Conservation (phyloP, 768 basidiomycete genomes). For the Suillus placidus region DNA sequence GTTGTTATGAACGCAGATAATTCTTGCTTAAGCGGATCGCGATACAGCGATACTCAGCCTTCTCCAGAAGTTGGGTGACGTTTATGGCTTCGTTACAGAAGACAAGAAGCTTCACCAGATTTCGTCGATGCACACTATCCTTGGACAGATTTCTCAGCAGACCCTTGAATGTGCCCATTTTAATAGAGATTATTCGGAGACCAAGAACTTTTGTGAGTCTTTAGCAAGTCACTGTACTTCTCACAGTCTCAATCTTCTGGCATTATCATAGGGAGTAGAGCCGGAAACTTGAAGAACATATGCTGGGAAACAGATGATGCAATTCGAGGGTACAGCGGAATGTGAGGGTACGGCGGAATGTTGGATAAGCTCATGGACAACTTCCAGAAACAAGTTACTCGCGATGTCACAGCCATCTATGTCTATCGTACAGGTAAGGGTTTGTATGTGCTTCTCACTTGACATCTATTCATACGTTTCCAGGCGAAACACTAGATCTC, state of each 20-base stretch:
- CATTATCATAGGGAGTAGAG: background rate
- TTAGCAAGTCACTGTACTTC: slow-evolving; percentile 6
- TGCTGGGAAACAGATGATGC: background rate
- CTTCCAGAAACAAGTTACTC: background rate
- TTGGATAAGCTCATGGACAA: slow-evolving; percentile 5
- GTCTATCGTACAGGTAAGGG: background rate
- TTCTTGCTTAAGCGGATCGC: slow-evolving; percentile 1
- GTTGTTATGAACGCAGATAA: background rate
- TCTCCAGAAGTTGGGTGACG: slow-evolving; percentile 3
- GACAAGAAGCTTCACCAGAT: slow-evolving; percentile 4
- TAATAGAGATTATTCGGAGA: slow-evolving; percentile 11
- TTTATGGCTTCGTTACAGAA: slow-evolving; percentile 11
- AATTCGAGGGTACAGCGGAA: background rate
- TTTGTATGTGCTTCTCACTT: no score
- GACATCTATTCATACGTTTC: no score
- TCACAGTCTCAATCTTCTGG: background rate
- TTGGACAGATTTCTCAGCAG: background rate
- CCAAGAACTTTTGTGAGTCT: background rate
- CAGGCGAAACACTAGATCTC: no score
- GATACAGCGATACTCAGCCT: slow-evolving; percentile 6
- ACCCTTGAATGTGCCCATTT: slow-evolving; percentile 12
- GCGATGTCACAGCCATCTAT: background rate
- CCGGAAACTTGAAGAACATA: no score
- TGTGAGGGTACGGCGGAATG: background rate
- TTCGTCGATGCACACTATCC: slow-evolving; percentile 1